Conservation (phyloP, 192 early-diverging fungal genomes). For the Backusella australiensis region DNA sequence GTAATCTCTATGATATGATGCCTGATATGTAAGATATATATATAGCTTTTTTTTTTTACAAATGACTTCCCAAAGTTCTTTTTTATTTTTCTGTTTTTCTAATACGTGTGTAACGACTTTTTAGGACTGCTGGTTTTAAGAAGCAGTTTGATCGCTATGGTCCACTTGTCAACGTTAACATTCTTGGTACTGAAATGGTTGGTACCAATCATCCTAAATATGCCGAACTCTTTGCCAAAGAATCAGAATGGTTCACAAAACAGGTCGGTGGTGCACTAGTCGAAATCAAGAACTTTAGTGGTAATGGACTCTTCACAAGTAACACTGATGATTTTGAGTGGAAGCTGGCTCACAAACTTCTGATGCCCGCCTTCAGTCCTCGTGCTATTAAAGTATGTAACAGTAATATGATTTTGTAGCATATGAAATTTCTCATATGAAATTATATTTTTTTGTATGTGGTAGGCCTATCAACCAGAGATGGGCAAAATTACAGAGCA, state of each 20-base stretch:
- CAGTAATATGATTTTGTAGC: too few species aligned
- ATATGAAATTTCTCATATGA: neutral
- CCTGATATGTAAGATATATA: slow-evolving; percentile 23
- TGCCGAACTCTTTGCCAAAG: slow-evolving; percentile 40
- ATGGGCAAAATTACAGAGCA: slow-evolving; percentile 43
- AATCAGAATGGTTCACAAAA: slow-evolving; percentile 51
- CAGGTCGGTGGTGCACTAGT: slow-evolving; percentile 25
- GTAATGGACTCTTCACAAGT: slow-evolving; percentile 49
- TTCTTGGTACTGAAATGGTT: slow-evolving; percentile 8
- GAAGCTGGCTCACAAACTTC: slow-evolving; percentile 54
- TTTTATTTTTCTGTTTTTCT: neutral
- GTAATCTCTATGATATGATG: slow-evolving; percentile 18
- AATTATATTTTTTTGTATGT: neutral
- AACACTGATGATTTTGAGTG: slow-evolving; percentile 48
- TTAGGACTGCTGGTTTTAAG: slow-evolving; percentile 9
- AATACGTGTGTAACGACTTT: neutral
- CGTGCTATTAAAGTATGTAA: slow-evolving; percentile 36
- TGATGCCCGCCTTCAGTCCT: slow-evolving; percentile 56
- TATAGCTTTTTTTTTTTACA: neutral
- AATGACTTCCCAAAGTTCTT: neutral
- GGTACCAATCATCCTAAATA: slow-evolving; percentile 41
- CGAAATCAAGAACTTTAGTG: slow-evolving; percentile 46
- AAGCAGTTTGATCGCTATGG: slow-evolving; percentile 39
- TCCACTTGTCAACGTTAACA: slow-evolving; percentile 29
- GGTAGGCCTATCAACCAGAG: slow-evolving; percentile 35